phyloP scores from a whole-genome alignment of 225 moss, liverwort and hornwort genomes.

The Ulota crispa region DNA sequence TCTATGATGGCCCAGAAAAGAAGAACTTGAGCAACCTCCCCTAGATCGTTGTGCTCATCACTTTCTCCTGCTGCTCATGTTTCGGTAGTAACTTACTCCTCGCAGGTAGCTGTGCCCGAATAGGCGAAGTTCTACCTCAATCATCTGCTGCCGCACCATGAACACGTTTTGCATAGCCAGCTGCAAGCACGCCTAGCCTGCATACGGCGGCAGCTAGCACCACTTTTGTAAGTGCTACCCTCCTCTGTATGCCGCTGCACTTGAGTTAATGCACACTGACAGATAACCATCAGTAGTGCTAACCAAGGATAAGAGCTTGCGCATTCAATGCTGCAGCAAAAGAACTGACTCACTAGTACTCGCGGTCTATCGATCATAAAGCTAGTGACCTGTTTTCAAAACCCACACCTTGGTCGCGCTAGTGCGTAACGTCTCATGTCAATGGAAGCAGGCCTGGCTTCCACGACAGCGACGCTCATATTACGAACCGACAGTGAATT shows the following conservation, averaged over 20 bases:
- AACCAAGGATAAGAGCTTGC: not conserved
- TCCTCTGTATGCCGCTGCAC: not conserved
- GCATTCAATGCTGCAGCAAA: slow-evolving; percentile 10
- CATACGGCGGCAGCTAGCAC: not conserved
- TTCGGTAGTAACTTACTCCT: not conserved
- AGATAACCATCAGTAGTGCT: not conserved
- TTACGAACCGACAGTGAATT: no score
- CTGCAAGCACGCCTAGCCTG: not conserved
- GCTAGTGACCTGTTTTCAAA: no score
- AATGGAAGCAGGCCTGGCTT: no score
- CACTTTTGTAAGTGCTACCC: not conserved
- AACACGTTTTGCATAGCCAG: not conserved
- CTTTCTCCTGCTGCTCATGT: slow-evolving; percentile 21
- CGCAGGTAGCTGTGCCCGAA: not conserved
- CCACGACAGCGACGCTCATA: no score
- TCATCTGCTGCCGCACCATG: slow-evolving; percentile 11
- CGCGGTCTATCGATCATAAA: no score
- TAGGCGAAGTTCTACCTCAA: not conserved
- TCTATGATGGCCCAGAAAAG: slow-evolving; percentile 27
- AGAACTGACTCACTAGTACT: not conserved
- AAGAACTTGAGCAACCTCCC: slow-evolving; percentile 21
- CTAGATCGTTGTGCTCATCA: slow-evolving; percentile 32
- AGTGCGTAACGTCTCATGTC: no score
- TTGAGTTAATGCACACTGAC: not conserved
- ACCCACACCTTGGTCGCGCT: no score